A percentile compares a stretch with the other conserved stretches of the same genome.
phyloP scores from a whole-genome alignment of 2,329 filamentous ascomycete species.

The Fusarium algeriense region DNA sequence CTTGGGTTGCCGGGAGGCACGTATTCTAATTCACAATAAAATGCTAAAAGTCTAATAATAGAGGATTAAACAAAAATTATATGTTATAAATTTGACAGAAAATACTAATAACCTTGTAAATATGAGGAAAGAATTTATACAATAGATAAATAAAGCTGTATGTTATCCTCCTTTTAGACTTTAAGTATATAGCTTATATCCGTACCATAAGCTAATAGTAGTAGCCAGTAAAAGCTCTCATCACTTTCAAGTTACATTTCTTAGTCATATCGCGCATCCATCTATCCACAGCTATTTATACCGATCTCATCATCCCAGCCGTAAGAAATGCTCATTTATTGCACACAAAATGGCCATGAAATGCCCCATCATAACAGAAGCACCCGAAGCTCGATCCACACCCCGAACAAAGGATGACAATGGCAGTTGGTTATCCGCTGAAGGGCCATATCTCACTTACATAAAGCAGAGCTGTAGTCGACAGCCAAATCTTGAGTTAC shows the following conservation, averaged over 20 bases:
- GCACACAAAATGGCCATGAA: background rate
- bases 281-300: background rate
- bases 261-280: background rate
- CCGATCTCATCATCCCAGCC: background rate
- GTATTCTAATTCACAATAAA: too few relatives aligned
- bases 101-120: too few relatives aligned
- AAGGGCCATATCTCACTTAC: background rate
- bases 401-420: slow-evolving; percentile 5
- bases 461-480: slow-evolving; percentile 8
- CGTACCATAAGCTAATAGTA: background rate
- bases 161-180: too few relatives aligned
- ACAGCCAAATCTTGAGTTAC: slow-evolving; percentile 8
- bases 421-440: background rate
- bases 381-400: background rate
- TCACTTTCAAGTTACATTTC: background rate
- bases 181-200: too few relatives aligned
- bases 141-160: too few relatives aligned
- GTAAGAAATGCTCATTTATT: background rate
- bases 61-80: too few relatives aligned
- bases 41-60: too few relatives aligned
- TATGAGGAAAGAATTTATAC: too few relatives aligned
- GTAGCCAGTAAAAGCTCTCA: background rate
- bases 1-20: too few relatives aligned
- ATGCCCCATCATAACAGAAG: background rate
- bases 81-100: too few relatives aligned